Base-by-base conservation (phyloP, 345 rosid genomes). In the Camelina hispida region DNA sequence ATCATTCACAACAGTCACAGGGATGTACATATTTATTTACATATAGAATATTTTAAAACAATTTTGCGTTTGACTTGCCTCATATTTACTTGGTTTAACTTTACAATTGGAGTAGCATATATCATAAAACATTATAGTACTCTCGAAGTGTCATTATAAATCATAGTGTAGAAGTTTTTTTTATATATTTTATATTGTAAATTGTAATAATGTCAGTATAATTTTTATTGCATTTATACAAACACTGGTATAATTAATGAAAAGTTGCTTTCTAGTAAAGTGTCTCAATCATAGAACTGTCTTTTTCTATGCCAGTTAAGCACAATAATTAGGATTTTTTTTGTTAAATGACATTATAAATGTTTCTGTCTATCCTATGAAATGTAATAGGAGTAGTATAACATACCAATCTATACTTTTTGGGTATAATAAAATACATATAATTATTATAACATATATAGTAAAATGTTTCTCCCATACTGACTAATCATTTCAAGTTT, bases 401-500 rank as follows among this genome's bases (percentile, higher is more conserved):
- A 43, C 69, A 52, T 68, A 42, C 40, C 44, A 52, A 61, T 35
- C 9, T 20, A 32, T 18, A 69, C 22, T 23, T 30, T 55, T 69
- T 3, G 42, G 44, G 40, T 40, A 16, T 66, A 65, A 1, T 2
- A 6, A 15, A 14, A 53, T 7, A 53, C 17, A 35, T 58, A 56
- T 32, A 37, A 37, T 37, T 37, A 37, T 37, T 37, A 9, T 37
- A 8, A 37, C 9, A 37, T 9, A 37, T 37, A 9, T 37, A 37
- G 40, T 52, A 73, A 48, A 16, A 51, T 63, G 23, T 48, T 63
- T 38, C 7, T 13, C 70, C 80, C 37, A 70, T 64, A 54, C 50
- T 64, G 66, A 47, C 54, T 47, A 63, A 77, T 77, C 47, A 77
- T 71, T 77, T 18, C 60, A 20, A 46, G 65, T 56, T 62, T 62